Conservation (phyloP, 331 rosid species). For the Prunus yedoensis region DNA sequence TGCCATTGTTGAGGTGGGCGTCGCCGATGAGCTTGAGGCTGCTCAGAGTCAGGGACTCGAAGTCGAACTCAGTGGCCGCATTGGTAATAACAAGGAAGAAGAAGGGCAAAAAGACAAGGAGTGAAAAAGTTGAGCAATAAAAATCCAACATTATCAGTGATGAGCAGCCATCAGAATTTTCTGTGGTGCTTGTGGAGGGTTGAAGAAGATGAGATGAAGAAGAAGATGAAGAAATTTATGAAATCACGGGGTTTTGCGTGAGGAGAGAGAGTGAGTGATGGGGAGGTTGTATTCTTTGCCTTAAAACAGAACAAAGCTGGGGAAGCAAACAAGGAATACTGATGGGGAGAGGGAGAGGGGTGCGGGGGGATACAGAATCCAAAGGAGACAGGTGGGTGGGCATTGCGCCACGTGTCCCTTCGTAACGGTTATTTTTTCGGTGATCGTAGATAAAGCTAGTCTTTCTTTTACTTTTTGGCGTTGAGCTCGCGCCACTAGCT, state of each 20-base stretch:
- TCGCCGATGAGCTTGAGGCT: constrained; percentile 84
- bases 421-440: constrained; percentile 47
- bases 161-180: constrained; percentile 30
- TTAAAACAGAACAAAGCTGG: constrained; percentile 8
- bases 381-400: constrained; percentile 49
- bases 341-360: background rate
- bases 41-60: constrained; percentile 64
- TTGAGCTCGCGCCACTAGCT: too few species aligned
- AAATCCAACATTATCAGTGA: constrained; percentile 37
- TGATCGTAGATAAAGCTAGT: constrained; percentile 9
- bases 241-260: constrained; percentile 15
- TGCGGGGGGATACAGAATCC: constrained; percentile 45
- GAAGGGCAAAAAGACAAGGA: background rate
- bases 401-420: constrained; percentile 43
- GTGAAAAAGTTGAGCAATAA: background rate
- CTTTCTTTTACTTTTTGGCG: background rate
- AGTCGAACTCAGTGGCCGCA: constrained; percentile 68
- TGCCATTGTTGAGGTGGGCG: constrained; percentile 83
- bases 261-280: background rate
- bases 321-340: constrained; percentile 37
- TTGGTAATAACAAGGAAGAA: background rate
- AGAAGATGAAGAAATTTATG: constrained; percentile 21
- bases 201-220: constrained; percentile 31
- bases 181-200: background rate
- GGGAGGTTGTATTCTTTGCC: constrained; percentile 34